Evolutionary conservation across 1,284 basidiomycete genomes (phyloP).

Genomic region (Trichosporon sp.): DNA sequence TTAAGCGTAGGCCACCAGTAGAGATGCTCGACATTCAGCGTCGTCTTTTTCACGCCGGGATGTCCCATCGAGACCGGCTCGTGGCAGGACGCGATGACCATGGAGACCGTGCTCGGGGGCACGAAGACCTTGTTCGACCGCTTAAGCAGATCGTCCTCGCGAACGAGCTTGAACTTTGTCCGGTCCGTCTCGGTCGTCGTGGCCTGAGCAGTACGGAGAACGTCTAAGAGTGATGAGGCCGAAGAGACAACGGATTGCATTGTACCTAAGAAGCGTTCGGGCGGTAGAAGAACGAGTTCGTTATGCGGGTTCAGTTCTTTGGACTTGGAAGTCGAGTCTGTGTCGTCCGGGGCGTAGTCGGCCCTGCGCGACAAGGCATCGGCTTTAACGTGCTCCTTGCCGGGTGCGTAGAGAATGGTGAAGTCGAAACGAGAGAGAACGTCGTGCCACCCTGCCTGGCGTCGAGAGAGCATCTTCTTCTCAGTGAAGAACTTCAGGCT

Average conservation of each 20-base stretch:
- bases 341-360: constrained; percentile 27
- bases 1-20: constrained; percentile 33
- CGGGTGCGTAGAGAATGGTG: constrained; percentile 47
- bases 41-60: constrained; percentile 48
- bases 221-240: background rate
- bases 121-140: background rate
- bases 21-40: constrained; percentile 22
- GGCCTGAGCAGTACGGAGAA: background rate
- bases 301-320: background rate
- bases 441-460: constrained; percentile 50
- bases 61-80: constrained; percentile 44
- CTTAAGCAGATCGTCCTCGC: too few species aligned
- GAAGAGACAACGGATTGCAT: too few species aligned
- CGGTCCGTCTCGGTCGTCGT: too few species aligned
- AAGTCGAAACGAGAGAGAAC: constrained; percentile 47
- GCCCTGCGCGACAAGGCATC: constrained; percentile 50
- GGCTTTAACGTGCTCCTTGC: constrained; percentile 38
- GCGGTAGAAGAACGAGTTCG: background rate
- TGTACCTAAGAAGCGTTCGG: background rate
- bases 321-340: background rate
- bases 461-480: constrained; percentile 43
- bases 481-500: constrained; percentile 50
- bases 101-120: background rate
- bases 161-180: too few species aligned
- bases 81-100: constrained; percentile 18